Evolutionary conservation across 768 basidiomycete species (phyloP).

Genomic region (Tulasnella sp.): DNA sequence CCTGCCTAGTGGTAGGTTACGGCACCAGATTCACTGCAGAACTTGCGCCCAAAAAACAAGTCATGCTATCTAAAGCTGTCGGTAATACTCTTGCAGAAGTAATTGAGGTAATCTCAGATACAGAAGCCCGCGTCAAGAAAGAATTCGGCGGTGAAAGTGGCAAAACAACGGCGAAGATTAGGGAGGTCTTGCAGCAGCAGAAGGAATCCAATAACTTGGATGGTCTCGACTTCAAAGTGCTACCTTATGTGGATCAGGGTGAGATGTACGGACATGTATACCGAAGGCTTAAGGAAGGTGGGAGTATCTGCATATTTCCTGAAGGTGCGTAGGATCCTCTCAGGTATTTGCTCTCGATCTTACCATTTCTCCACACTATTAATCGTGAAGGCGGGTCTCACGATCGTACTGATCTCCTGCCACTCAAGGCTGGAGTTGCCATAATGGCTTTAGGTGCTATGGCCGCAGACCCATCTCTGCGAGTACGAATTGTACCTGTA

Average conservation of each 20-base stretch:
- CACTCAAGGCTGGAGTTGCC: constrained; percentile 93
- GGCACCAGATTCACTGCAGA: constrained; percentile 65
- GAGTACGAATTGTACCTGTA: constrained; percentile 76
- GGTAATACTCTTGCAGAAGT: constrained; percentile 73
- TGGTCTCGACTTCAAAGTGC: constrained; percentile 65
- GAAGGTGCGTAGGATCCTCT: constrained; percentile 49
- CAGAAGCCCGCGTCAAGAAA: constrained; percentile 66
- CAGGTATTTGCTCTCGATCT: not conserved
- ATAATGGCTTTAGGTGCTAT: constrained; percentile 98
- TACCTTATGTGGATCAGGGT: constrained; percentile 87
- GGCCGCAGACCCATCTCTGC: constrained; percentile 73
- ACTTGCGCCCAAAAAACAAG: constrained; percentile 65
- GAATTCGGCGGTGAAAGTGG: constrained; percentile 68
- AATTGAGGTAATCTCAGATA: constrained; percentile 78
- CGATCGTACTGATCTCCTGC: constrained; percentile 90
- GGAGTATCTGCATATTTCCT: constrained; percentile 93
- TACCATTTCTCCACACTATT: not conserved
- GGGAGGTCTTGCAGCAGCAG: constrained; percentile 53
- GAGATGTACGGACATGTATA: constrained; percentile 94
- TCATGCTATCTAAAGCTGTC: constrained; percentile 71
- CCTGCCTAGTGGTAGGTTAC: constrained; percentile 69
- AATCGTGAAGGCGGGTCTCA: constrained; percentile 80
- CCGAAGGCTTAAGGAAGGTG: constrained; percentile 67
- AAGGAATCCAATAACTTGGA: constrained; percentile 35
- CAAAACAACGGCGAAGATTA: constrained; percentile 51